Evolutionary conservation across 768 basidiomycete species (phyloP), one percentile per base, ranked within the genome.

Genomic region (Serendipita indica): DNA sequence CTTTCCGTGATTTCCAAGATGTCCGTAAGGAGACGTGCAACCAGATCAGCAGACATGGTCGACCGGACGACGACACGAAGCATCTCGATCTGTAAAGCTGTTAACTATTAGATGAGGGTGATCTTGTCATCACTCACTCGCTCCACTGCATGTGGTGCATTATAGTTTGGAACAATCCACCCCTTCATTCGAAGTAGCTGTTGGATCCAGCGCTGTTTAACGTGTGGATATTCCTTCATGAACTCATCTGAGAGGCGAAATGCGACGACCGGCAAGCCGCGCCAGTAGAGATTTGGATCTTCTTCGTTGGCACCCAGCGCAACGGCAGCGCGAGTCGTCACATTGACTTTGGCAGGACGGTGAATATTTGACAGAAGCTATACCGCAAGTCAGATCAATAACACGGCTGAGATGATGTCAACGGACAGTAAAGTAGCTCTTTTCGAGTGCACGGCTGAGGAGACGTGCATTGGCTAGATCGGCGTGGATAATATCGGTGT

Each of bases 1-100:
- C 73, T 69, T 65, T 86, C 79, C 0, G 83, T 84, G 28, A 86
- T 69, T 64, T 83, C 79, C 30, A 89, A 71, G 45, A 90, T 72
- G 61, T 91, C 88, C 2, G 70, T 69, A 18, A 90, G 69, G 22
- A 91, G 75, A 58, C 79, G 75, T 62, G 84, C 81, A 41, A 83
- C 62, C 57, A 84, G 73, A 77, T 83, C 77, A 64, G 75, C 77
- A 57, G 75, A 79, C 41, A 82, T 68, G 0, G 75, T 79, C 65
- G 80, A 79, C 28, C 79, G 72, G 16, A 82, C 75, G 35, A 82
- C 81, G 22, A 81, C 81, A 58, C 82, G 78, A 57, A 84, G 72
- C 60, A 82, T 82, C 68, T 83, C 71, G 33, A 64, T 64, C 27
- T 67, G 61, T 45, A 65, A 63, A 41, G 73, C 74, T 49, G 82